Evolutionary conservation across 352 stramenopile species (phyloP), one percentile per base, ranked within the genome.

Genomic region (Phytophthora pisi): DNA sequence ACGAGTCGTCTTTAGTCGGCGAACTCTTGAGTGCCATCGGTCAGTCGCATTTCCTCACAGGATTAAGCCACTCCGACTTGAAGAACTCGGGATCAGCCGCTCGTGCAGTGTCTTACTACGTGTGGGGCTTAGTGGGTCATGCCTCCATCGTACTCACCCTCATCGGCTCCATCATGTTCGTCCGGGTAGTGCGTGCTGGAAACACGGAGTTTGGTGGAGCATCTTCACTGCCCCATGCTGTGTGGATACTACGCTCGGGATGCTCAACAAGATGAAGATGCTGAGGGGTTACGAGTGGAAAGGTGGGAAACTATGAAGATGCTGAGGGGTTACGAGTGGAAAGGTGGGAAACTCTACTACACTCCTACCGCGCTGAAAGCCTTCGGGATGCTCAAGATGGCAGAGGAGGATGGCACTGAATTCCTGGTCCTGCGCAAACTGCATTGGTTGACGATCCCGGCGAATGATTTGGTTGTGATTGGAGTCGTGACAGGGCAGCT

Each of bases 1-100:
- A 64, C 18, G 67, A 75, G 8, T 71, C 67, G 1, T 47, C 60
- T 5, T 30, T 75, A 15, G 23, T 75, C 9, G 67, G 62, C 5
- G 67, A 75, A 3, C 6, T 67, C 1, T 28, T 71, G 0, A 66
- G 61, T 31, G 40, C 61, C 8, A 46, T 26, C 5, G 16, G 31
- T 0, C 58, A 64, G 34, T 52, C 66, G 26, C 50, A 57, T 24
- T 70, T 67, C n/a, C 11, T 67, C 9, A 55, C 61, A 16, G 51
- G 56, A 1, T 38, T 74, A 30, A 74, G 69, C 26, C 51, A 46
- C 7, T 74, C 61, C 5, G 2, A 47, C 3, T 47, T 47, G 15
- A 47, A 47, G 7, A 20, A 23, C 42, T 47, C 42, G 3, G 42
- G 42, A 47, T 23, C 8, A 2, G n/a, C 7, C 5, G 42, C 42